phyloP scores from a whole-genome alignment of 495 filamentous ascomycete genomes.

The Penicillium soppii region DNA sequence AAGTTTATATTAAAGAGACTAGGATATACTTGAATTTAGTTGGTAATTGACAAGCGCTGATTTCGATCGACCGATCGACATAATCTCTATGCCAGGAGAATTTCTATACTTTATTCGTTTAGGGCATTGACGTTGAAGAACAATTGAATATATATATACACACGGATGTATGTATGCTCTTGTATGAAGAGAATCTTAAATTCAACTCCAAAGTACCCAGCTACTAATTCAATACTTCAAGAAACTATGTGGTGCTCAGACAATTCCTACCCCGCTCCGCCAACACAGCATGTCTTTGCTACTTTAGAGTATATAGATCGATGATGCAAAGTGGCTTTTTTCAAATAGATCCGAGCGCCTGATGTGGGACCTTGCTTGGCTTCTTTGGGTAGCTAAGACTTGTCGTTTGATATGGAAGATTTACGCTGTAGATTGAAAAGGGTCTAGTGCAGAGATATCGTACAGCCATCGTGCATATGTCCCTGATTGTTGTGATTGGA shows the following conservation, averaged over 20 bases:
- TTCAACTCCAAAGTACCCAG: background rate
- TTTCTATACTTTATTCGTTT: too few relatives aligned
- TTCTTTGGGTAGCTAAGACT: background rate
- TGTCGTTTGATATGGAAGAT: too few relatives aligned
- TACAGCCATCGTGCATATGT: too few relatives aligned
- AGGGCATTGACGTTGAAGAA: too few relatives aligned
- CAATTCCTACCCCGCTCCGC: constrained; percentile 1
- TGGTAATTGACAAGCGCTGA: too few relatives aligned
- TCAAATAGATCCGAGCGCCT: constrained; percentile 8
- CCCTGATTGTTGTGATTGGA: background rate
- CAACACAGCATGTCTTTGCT: background rate
- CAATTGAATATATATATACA: too few relatives aligned
- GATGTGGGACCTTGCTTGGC: background rate
- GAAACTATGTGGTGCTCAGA: background rate
- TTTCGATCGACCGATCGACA: background rate
- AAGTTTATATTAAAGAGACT: background rate
- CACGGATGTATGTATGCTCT: too few relatives aligned
- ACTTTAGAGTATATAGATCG: background rate
- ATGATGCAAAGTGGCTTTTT: constrained; percentile 13
- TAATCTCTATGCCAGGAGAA: too few relatives aligned
- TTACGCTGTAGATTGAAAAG: background rate
- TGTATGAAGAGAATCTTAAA: too few relatives aligned
- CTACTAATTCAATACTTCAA: background rate
- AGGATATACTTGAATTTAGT: too few relatives aligned
- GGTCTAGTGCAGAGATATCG: too few relatives aligned